Conservation (phyloP, 2,329 filamentous ascomycete species). For the Chaetomium sp. region DNA sequence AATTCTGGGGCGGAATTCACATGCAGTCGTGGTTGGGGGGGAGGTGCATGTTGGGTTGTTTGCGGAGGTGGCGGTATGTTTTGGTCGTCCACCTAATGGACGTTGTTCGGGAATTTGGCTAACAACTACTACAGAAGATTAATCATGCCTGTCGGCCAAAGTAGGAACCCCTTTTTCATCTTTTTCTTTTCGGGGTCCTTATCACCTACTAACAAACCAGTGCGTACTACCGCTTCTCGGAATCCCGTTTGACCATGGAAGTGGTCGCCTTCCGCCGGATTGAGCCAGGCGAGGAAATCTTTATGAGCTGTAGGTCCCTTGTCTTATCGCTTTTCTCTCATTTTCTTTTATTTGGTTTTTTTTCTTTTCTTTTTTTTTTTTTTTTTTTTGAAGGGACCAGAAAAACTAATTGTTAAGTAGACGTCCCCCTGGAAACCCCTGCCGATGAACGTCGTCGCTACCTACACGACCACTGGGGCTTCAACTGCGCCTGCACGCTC, state of each 20-base stretch:
- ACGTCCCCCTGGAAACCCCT: constrained; percentile 19
- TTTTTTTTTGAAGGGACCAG: too few relatives aligned
- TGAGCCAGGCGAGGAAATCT: constrained; percentile 26
- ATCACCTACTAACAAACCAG: constrained; percentile 2
- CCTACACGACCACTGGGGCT: constrained; percentile 21
- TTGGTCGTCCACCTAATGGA: background rate
- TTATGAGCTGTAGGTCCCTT: constrained; percentile 25
- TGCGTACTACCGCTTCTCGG: constrained; percentile 21
- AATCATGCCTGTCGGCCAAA: constrained; percentile 27
- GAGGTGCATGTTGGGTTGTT: constrained; percentile 23
- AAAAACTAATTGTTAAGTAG: constrained; percentile 7
- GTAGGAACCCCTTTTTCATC: constrained; percentile 13
- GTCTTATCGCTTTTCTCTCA: background rate
- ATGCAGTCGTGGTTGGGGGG: constrained; percentile 17
- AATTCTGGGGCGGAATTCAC: constrained; percentile 20
- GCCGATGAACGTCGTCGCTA: constrained; percentile 14
- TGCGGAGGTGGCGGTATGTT: constrained; percentile 23
- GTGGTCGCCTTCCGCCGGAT: constrained; percentile 25
- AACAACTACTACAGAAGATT: constrained; percentile 18
- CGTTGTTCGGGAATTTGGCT: background rate
- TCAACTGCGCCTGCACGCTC: constrained; percentile 23
- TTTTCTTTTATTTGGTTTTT: background rate
- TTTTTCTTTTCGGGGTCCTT: background rate
- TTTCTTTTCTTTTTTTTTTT: background rate
- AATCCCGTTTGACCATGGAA: constrained; percentile 21